Evolutionary conservation across 768 basidiomycete genomes (phyloP).

Genomic region (Clavaria fumosa): DNA sequence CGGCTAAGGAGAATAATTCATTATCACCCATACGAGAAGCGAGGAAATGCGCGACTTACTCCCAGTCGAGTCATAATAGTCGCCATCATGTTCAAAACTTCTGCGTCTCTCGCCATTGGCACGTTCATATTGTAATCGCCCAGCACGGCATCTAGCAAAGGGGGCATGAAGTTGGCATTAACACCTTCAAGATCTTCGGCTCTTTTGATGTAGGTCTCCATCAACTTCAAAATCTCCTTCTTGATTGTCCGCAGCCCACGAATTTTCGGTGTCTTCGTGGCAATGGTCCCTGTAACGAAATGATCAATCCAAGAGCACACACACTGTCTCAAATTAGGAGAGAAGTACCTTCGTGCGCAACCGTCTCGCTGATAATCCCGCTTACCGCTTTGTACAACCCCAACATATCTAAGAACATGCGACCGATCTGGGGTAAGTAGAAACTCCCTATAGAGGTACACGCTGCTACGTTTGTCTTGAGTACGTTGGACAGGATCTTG

Average conservation of each 20-base stretch:
- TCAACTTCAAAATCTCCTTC: slow-evolving; percentile 93
- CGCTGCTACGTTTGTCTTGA: slow-evolving; percentile 97
- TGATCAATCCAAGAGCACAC: slow-evolving; percentile 2
- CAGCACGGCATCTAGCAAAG: slow-evolving; percentile 90
- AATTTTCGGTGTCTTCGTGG: slow-evolving; percentile 94
- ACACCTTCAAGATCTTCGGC: slow-evolving; percentile 93
- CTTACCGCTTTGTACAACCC: slow-evolving; percentile 96
- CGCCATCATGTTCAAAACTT: slow-evolving; percentile 94
- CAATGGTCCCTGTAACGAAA: slow-evolving; percentile 50
- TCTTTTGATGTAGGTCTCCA: slow-evolving; percentile 96
- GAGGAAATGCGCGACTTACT: slow-evolving; percentile 32
- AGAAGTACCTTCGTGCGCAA: slow-evolving; percentile 62
- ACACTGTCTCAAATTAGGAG: not conserved
- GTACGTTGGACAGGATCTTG: slow-evolving; percentile 89
- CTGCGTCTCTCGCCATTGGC: slow-evolving; percentile 85
- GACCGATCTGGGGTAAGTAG: slow-evolving; percentile 92
- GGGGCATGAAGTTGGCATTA: slow-evolving; percentile 85
- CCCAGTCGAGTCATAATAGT: slow-evolving; percentile 82
- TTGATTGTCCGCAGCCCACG: slow-evolving; percentile 91
- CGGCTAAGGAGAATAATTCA: slow-evolving; percentile 32
- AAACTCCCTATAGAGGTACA: slow-evolving; percentile 95
- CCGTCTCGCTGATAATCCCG: slow-evolving; percentile 87
- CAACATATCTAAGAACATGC: slow-evolving; percentile 95
- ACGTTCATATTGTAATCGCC: slow-evolving; percentile 95
- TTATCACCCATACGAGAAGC: not conserved